A percentile compares a stretch with the other conserved stretches of the same genome.
phyloP scores from a whole-genome alignment of 2,329 filamentous ascomycete species.

The Rosellinia necatrix region DNA sequence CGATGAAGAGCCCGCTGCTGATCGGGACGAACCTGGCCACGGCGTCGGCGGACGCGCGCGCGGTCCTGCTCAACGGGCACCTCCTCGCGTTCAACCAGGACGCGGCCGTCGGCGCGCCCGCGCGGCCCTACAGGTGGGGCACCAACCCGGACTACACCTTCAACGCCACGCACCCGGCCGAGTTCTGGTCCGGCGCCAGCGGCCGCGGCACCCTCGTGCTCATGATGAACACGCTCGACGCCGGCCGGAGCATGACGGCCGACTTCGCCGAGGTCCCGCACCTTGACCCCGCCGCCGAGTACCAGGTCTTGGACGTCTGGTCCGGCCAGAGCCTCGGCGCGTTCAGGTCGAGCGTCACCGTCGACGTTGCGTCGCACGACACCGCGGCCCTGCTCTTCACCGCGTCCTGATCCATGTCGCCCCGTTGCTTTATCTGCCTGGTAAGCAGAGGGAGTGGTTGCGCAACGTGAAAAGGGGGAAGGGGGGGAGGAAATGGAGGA shows the following conservation, averaged over 20 bases:
- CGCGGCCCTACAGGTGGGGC: constrained; percentile 54
- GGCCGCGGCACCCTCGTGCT: constrained; percentile 51
- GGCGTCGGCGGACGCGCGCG: constrained; percentile 43
- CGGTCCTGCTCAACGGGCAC: constrained; percentile 49
- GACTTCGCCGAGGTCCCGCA: constrained; percentile 51
- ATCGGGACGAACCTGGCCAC: constrained; percentile 50
- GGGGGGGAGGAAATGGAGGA: too few relatives aligned
- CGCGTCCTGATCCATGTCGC: not conserved
- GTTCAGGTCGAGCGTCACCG: not conserved
- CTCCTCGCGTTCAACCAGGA: constrained; percentile 54
- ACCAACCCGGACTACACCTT: constrained; percentile 55
- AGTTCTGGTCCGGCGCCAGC: constrained; percentile 54
- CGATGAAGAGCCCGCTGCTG: constrained; percentile 55
- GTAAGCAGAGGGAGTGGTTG: not conserved
- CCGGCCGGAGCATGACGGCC: constrained; percentile 43
- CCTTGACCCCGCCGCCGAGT: constrained; percentile 39
- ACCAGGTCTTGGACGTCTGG: constrained; percentile 53
- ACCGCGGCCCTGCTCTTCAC: constrained; percentile 21
- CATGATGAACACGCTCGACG: constrained; percentile 50
- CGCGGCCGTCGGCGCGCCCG: constrained; percentile 45
- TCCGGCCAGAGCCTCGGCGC: constrained; percentile 46
- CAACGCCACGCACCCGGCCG: constrained; percentile 52
- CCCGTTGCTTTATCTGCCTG: not conserved
- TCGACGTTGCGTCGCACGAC: constrained; percentile 24
- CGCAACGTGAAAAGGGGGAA: not conserved